phyloP scores from a whole-genome alignment of 2,329 filamentous ascomycete species.

The Claviceps cyperi region DNA sequence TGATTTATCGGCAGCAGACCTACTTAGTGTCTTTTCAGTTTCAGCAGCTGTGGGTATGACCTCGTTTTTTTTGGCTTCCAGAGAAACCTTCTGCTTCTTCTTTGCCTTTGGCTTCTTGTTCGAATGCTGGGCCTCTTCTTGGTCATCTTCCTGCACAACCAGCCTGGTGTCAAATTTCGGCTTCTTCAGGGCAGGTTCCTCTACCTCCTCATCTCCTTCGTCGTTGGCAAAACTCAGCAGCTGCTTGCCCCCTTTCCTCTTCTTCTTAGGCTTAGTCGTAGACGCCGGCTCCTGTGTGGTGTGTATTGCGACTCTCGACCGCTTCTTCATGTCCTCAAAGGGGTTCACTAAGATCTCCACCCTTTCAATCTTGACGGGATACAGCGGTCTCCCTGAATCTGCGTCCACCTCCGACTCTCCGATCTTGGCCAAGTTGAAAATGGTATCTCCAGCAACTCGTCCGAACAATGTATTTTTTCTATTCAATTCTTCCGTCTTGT shows the following conservation, averaged over 20 bases:
- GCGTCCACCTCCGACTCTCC: slow-evolving; percentile 72
- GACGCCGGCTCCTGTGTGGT: slow-evolving; percentile 22
- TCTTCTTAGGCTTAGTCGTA: slow-evolving; percentile 42
- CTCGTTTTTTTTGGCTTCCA: slow-evolving; percentile 17
- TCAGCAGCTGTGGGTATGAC: neutral
- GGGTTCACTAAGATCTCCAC: slow-evolving; percentile 70
- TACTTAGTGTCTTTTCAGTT: slow-evolving; percentile 7
- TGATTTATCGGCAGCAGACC: neutral
- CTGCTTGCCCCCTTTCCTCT: slow-evolving; percentile 62
- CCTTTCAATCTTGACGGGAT: slow-evolving; percentile 63
- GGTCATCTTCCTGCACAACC: slow-evolving; percentile 38
- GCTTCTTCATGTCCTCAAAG: slow-evolving; percentile 67
- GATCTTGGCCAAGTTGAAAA: slow-evolving; percentile 92
- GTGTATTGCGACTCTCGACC: slow-evolving; percentile 41
- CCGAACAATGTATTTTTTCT: slow-evolving; percentile 91
- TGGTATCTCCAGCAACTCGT: slow-evolving; percentile 79
- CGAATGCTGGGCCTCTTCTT: slow-evolving; percentile 12
- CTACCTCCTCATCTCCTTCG: slow-evolving; percentile 40
- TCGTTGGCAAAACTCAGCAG: slow-evolving; percentile 67
- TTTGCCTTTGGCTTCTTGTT: slow-evolving; percentile 11
- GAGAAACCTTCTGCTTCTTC: slow-evolving; percentile 16
- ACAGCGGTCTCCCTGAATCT: slow-evolving; percentile 68
- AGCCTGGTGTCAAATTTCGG: slow-evolving; percentile 67
- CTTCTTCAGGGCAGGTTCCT: slow-evolving; percentile 52
- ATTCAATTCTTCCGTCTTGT: slow-evolving; percentile 69